Evolutionary conservation across 345 rosid genomes (phyloP).

Genomic region (Geranium brycei): DNA sequence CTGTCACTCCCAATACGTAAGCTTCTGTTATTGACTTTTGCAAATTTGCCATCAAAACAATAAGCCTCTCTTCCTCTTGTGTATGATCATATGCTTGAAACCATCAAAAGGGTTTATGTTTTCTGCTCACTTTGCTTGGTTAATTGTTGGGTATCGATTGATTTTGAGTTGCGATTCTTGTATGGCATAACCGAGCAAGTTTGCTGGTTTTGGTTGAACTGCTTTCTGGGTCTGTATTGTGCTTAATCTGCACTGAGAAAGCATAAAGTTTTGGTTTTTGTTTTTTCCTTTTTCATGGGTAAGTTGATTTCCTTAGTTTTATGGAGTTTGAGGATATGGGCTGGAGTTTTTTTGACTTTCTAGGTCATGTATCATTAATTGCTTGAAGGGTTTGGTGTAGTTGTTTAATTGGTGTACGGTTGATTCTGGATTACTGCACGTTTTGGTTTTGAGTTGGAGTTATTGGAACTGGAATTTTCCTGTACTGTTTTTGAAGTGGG

Average conservation of each 20-base stretch:
- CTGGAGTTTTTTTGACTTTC: not conserved
- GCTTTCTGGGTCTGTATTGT: not conserved
- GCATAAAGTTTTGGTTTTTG: too few species aligned
- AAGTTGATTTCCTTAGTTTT: not conserved
- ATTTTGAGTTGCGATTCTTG: not conserved
- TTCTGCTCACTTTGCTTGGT: not conserved
- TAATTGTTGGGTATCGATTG: not conserved
- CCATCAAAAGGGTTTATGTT: constrained; percentile 1
- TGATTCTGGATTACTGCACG: too few species aligned
- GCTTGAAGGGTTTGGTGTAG: not conserved
- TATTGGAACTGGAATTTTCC: too few species aligned
- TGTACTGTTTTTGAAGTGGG: too few species aligned
- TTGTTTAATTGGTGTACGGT: too few species aligned
- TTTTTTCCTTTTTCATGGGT: not conserved
- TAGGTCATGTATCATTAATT: not conserved
- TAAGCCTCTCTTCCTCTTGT: not conserved
- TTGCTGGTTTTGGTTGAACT: not conserved
- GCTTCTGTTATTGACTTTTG: constrained; percentile 1
- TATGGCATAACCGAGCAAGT: not conserved
- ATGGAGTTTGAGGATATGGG: not conserved
- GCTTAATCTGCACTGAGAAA: not conserved
- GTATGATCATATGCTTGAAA: not conserved
- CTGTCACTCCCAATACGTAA: constrained; percentile 15
- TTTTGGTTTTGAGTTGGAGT: too few species aligned
- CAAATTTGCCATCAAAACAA: not conserved